Base-by-base conservation (phyloP, 345 rosid species). In the Hibiscus trionum region DNA sequence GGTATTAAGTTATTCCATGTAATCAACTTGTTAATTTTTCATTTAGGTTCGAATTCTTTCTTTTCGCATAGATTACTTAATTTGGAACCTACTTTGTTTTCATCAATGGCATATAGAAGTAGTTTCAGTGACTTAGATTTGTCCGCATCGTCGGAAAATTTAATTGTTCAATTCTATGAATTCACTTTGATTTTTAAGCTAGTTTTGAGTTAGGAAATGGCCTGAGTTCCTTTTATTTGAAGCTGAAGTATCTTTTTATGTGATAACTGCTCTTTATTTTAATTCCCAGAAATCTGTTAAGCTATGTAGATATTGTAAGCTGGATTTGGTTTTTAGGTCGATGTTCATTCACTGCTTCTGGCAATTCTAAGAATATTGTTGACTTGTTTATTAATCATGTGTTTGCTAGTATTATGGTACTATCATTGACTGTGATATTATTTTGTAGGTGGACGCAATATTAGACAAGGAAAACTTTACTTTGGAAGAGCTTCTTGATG, bases 391-490 rank as follows among this genome's bases (percentile, higher is more conserved):
- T 29, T 59, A 12, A 27, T 27, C 26, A 26, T 29, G 49, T 57
- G 69, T 52, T 59, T 44, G 11, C 16, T 10, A 31, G 66, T 26
- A 50, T 35, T 76, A 33, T 42, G 24, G 42, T 27, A 7, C 37
- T 59, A 31, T 44, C 17, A 24, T 44, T 37, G 14, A 27, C 39
- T 27, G 7, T 72, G 14, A 58, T 39, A 4, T 58, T 57, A 14
- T 61, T 69, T 72, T 73, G 52, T 62, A 95, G 99, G 98, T 95
- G 84, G 99, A 95, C 79, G 76, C 94, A 0, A 70, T 95, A 49
- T 76, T 95, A 29, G 97, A 95, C 89, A 92, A 87, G 80, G 99
- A 89, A 67, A 87, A 82, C 81, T 95, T 86, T 82, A 82, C 98
- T 0, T 84, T 95, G 90, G 98, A 90, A 72, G 98, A 92, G 90